phyloP scores from a whole-genome alignment of 306 rosid genomes.

The Ammopiptanthus mongolicus region DNA sequence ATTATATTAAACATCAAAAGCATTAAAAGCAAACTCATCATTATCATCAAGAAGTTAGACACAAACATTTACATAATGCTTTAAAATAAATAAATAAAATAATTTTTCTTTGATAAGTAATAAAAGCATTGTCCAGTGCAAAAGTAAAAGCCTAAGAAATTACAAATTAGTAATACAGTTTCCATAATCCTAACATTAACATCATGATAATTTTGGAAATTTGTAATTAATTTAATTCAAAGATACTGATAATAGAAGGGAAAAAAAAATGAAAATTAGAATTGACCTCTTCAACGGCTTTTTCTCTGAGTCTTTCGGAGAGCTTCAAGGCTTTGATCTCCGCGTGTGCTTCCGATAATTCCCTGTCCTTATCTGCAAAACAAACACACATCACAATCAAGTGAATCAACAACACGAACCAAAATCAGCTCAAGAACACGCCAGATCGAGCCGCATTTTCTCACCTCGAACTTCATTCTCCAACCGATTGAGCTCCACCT shows the following conservation, averaged over 20 bases:
- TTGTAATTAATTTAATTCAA: neutral
- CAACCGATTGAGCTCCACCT: conserved; percentile 96
- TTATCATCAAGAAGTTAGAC: conserved; percentile 9
- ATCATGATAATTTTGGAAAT: neutral
- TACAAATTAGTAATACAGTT: conserved; percentile 3
- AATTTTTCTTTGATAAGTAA: neutral
- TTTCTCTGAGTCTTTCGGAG: conserved; percentile 89
- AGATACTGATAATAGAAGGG: neutral
- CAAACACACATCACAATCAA: neutral
- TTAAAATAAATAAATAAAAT: neutral
- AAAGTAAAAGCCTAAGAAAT: conserved; percentile 5
- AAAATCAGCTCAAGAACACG: conserved; percentile 36
- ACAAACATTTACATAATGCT: neutral
- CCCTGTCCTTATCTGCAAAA: conserved; percentile 91
- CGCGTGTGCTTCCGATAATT: conserved; percentile 85
- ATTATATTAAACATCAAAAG: neutral
- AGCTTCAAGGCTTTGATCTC: conserved; percentile 92
- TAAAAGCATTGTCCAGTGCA: neutral
- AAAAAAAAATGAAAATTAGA: neutral
- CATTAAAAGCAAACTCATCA: conserved; percentile 2
- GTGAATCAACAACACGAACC: conserved; percentile 27
- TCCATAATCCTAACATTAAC: neutral
- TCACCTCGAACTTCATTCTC: conserved; percentile 99
- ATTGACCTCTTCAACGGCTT: conserved; percentile 95
- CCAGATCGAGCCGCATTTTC: conserved; percentile 80